Base-by-base conservation (phyloP, 768 basidiomycete genomes). In the Rossbeevera mucosa region DNA sequence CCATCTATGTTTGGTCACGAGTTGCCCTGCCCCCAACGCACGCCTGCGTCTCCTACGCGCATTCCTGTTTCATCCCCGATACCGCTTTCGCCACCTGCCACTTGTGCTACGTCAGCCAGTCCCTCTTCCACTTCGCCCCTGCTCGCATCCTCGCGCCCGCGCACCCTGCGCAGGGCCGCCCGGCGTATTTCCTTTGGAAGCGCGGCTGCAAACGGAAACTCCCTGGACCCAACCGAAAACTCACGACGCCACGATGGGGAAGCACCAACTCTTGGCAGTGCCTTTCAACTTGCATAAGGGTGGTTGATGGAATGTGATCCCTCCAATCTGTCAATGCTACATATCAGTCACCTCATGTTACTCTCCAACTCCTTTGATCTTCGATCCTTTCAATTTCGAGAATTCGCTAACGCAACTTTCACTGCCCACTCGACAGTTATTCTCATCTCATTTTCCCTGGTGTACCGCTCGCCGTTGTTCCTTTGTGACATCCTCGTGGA, bases 1-100 rank as follows among this genome's bases (percentile, higher is more conserved):
- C 82, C 83, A 29, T 84, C 80, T 60, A 84, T 84, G 60, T 79
- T 86, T 58, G 86, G 84, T 33, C 76, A 73, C 51, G 86, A 86
- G 64, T 74, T 86, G 30, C 83, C 82, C 31, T 71, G 67, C 44
- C 70, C 77, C 24, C 72, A 73, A 47, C 60, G 63, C 26, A 71
- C 70, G 5, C 64, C 71, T 21, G 44, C 65, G 13, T 61, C 64
- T 14, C 67, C 67, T 8, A 61, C 67, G 2, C 67, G 65, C 22
- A 66, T 69, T 42, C 67, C 64, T 1, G 53, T 67, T 48, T 68
- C 65, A 14, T 65, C 64, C 0, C 67, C 69, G 48, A 48, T 56
- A 2, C 52, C 60, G 11, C 53, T 66, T 49, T 59, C 53, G 4
- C 50, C 64, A 11, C 33, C 63, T 26, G 52, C 47, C 33, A 54